A percentile compares a stretch with the other conserved stretches of the same genome.
phyloP scores from a whole-genome alignment of 1,284 basidiomycete species.

The Mycena citricolor region DNA sequence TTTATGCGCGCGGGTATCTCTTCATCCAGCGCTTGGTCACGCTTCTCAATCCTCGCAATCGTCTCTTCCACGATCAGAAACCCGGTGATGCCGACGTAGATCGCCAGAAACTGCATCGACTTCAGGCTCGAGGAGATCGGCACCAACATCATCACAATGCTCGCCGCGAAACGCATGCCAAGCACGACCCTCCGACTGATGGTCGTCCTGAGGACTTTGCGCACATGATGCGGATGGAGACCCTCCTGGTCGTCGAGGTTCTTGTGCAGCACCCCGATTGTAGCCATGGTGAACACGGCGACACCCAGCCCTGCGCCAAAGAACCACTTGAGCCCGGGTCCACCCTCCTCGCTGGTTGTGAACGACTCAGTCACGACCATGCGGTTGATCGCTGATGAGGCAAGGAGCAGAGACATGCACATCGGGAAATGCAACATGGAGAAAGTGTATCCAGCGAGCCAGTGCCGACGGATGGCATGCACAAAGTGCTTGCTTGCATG shows the following conservation, averaged over 20 bases:
- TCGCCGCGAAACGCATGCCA: conserved; percentile 12
- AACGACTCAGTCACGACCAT: conserved; percentile 27
- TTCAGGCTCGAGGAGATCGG: conserved; percentile 12
- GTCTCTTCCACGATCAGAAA: conserved; percentile 21
- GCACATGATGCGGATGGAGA: not conserved
- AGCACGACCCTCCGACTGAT: conserved; percentile 14
- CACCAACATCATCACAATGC: conserved; percentile 17
- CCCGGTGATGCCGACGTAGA: conserved; percentile 18
- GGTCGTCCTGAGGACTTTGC: conserved; percentile 2
- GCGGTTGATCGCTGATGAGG: conserved; percentile 33
- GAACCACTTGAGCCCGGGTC: conserved; percentile 32
- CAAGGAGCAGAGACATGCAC: conserved; percentile 34
- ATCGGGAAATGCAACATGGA: conserved; percentile 37
- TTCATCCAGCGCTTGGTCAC: conserved; percentile 15
- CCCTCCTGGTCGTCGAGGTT: conserved; percentile 17
- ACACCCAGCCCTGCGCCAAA: conserved; percentile 37
- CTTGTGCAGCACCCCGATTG: conserved; percentile 34
- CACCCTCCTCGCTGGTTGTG: conserved; percentile 22
- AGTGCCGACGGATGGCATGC: conserved; percentile 38
- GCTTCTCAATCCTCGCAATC: conserved; percentile 18
- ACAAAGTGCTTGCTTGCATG: conserved; percentile 30
- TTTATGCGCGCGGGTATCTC: no score
- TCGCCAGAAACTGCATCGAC: conserved; percentile 13
- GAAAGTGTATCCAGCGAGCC: conserved; percentile 35
- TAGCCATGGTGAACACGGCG: conserved; percentile 31